Base-by-base conservation (phyloP, 129 eudicot species). In the Flaveria brownii region DNA sequence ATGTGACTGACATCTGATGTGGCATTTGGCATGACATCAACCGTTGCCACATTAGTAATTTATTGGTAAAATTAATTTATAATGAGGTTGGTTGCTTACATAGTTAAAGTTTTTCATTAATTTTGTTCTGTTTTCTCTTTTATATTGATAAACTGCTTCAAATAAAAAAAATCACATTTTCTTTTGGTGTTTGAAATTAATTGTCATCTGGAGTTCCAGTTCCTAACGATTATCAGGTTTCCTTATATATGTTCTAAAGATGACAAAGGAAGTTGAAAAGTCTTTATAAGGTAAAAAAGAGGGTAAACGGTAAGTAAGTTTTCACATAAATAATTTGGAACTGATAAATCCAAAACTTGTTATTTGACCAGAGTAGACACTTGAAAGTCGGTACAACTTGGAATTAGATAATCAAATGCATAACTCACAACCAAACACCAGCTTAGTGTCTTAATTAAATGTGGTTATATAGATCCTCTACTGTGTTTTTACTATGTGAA, bases 391-490 rank as follows among this genome's bases (percentile, higher is more conserved):
- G 39, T 36, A 9, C 47, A 9, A 65, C 46, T n/a, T 36, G 3
- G n/a, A 65, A 8, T 36, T 14, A 60, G 67, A 30, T 39, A 39
- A 16, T 36, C 15, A 39, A 25, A 16, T 65, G 71, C 46, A 64
- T 64, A 64, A 64, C 12, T 28, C 23, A 64, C 13, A 64, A 30
- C 23, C 23, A 33, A 64, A 64, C 70, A 64, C 70, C 70, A 20
- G 2, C 23, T 60, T 73, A 9, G 12, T 23, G 56, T 73, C 39
- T 36, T 57, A 41, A 22, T 41, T 60, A 13, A 25, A 30, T 60
- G 16, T 74, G 28, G 43, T 74, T 45, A 66, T 28, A 61, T 61
- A 39, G 49, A 46, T 61, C 30, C 14, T 47, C 33, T 28, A 26
- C 71, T 46, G 26, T 46, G 46, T 45, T 61, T 62, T 39, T 74